These are phyloP conservation scores for Pseudogymnoascus sp. DNA, from an alignment of 2,329 filamentous ascomycete species.

Conservation along the genomic window DNA sequence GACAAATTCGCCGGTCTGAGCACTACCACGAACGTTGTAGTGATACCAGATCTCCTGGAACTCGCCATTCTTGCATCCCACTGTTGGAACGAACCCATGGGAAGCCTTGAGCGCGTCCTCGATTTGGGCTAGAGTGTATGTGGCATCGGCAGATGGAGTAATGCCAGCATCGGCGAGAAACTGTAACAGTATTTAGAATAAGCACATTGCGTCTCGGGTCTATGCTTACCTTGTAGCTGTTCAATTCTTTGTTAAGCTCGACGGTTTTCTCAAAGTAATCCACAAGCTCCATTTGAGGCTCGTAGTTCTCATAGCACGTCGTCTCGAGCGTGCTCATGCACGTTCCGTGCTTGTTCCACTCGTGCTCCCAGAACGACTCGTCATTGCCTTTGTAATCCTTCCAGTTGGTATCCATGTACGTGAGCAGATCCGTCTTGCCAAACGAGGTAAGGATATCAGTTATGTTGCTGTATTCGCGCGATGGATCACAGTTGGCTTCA, in stretches of 20 bases:
- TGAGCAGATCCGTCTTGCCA: slow-evolving; percentile 46
- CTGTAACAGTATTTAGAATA: slow-evolving; percentile 21
- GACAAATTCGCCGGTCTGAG: slow-evolving; percentile 42
- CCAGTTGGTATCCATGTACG: slow-evolving; percentile 64
- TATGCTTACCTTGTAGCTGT: slow-evolving; percentile 47
- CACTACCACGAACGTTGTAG: slow-evolving; percentile 43
- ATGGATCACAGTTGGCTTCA: slow-evolving; percentile 54
- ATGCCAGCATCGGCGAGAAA: slow-evolving; percentile 54
- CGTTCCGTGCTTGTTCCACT: slow-evolving; percentile 67
- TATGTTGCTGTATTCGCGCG: slow-evolving; percentile 57
- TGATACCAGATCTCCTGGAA: slow-evolving; percentile 46
- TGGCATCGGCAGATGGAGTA: slow-evolving; percentile 35
- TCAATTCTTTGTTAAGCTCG: slow-evolving; percentile 55
- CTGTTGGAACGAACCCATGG: slow-evolving; percentile 36
- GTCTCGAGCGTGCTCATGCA: slow-evolving; percentile 63
- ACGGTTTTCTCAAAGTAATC: slow-evolving; percentile 62
- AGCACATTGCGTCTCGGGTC: not conserved
- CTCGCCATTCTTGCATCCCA: slow-evolving; percentile 37
- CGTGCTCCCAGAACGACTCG: slow-evolving; percentile 62
- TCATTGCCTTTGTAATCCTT: slow-evolving; percentile 57
- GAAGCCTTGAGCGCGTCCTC: slow-evolving; percentile 35
- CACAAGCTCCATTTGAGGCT: slow-evolving; percentile 52
- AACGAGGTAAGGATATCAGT: slow-evolving; percentile 48
- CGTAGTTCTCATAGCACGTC: slow-evolving; percentile 54
- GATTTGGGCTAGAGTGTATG: slow-evolving; percentile 37